phyloP scores from a whole-genome alignment of 257 asterid genomes.

The Nicotiana paniculata region DNA sequence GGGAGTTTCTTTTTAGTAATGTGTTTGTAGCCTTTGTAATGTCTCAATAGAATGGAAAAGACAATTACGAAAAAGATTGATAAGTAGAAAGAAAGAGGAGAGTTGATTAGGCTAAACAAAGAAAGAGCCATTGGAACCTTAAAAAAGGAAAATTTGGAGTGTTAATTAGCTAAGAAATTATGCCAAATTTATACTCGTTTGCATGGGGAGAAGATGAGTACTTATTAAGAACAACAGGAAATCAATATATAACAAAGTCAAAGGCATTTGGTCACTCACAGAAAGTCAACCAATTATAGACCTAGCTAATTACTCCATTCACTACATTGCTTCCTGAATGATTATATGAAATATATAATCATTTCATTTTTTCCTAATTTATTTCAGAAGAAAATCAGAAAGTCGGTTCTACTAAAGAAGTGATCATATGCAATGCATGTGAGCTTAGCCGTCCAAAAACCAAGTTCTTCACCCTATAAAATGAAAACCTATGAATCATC shows the following conservation, averaged over 20 bases:
- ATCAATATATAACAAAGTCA: conserved; percentile 7
- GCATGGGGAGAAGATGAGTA: conserved; percentile 19
- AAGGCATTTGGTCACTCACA: background rate
- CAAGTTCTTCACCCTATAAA: conserved; percentile 6
- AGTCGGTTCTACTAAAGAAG: conserved; percentile 34
- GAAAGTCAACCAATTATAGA: conserved; percentile 10
- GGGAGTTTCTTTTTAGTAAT: conserved; percentile 42
- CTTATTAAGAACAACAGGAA: background rate
- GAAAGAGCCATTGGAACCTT: conserved; percentile 23
- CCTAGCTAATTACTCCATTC: background rate
- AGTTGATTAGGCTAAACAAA: background rate
- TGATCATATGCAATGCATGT: conserved; percentile 49
- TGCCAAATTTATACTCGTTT: conserved; percentile 17
- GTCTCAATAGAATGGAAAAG: conserved; percentile 21
- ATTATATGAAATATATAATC: background rate
- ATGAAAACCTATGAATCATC: conserved; percentile 2
- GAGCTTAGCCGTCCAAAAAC: conserved; percentile 14
- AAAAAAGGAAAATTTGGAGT: background rate
- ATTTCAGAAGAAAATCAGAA: background rate
- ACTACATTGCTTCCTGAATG: background rate
- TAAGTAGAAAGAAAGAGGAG: conserved; percentile 15
- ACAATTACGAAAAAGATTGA: conserved; percentile 17
- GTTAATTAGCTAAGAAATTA: background rate
- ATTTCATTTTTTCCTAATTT: background rate
- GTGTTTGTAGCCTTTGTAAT: conserved; percentile 7